phyloP scores from a whole-genome alignment of 139 green algal genomes.

The Pseudopediastrum boryanum region DNA sequence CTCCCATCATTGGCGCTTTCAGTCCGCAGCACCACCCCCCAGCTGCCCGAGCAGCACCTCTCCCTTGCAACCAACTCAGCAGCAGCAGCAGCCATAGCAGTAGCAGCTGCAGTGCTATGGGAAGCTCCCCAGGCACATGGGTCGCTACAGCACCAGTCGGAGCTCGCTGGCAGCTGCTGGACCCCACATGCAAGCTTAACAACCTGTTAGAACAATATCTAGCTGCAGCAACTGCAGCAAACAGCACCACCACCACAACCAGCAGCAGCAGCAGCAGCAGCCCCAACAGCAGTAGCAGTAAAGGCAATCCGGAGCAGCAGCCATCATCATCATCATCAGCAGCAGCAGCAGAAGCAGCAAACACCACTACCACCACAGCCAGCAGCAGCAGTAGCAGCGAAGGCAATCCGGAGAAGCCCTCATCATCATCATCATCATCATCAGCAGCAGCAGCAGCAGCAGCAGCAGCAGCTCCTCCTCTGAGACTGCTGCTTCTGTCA shows the following conservation, averaged over 20 bases:
- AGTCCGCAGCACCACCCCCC: too few relatives aligned
- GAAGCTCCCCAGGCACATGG: slow-evolving; percentile 31
- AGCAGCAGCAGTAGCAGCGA: slow-evolving; percentile 3
- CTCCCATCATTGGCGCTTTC: too few relatives aligned
- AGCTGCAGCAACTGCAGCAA: slow-evolving; percentile 5
- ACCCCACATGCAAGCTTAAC: slow-evolving; percentile 8
- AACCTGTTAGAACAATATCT: slow-evolving; percentile 26
- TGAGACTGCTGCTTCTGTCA: slow-evolving; percentile 39
- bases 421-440: background rate
- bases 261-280: background rate
- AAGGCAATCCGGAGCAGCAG: background rate
- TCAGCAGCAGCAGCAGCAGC: background rate
- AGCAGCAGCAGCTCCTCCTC: background rate
- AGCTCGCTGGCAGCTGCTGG: slow-evolving; percentile 24
- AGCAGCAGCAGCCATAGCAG: slow-evolving; percentile 27
- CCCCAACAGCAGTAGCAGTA: background rate
- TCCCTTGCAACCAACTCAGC: slow-evolving; percentile 1
- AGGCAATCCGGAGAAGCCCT: too few relatives aligned
- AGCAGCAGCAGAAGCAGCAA: background rate
- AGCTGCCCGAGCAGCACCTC: too few relatives aligned
- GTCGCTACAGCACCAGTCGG: slow-evolving; percentile 3
- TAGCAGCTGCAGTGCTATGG: background rate
- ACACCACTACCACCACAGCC: too few relatives aligned
- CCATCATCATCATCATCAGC: slow-evolving; percentile 11
- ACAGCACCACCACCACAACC: background rate